These are phyloP conservation scores for Capronia americana DNA, from an alignment of 2,329 filamentous ascomycete genomes.

Conservation along the genomic window DNA sequence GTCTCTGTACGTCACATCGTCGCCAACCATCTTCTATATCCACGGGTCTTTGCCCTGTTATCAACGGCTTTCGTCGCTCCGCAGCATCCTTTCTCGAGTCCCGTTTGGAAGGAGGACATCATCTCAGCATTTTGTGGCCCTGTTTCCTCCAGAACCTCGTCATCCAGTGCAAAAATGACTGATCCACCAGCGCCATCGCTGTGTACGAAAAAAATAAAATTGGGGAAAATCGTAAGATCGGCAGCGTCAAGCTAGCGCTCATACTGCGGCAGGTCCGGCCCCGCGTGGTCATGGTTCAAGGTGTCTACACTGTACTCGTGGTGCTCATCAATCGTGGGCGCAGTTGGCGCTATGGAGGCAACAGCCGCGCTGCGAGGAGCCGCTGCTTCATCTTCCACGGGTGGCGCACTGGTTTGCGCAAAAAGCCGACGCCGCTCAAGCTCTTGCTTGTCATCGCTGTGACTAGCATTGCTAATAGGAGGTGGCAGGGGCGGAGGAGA, in stretches of 20 bases:
- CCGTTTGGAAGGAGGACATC: neutral
- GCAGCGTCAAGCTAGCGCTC: constrained; percentile 44
- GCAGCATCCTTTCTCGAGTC: neutral
- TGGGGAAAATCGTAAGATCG: constrained; percentile 13
- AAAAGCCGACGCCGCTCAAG: constrained; percentile 71
- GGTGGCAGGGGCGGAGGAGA: constrained; percentile 30
- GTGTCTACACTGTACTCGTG: constrained; percentile 56
- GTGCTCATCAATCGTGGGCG: constrained; percentile 65
- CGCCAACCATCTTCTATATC: neutral
- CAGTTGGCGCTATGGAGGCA: constrained; percentile 48
- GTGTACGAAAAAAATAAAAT: constrained; percentile 24
- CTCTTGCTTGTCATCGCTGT: constrained; percentile 78
- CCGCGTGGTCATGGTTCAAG: constrained; percentile 46
- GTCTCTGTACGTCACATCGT: neutral
- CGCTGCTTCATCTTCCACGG: constrained; percentile 36
- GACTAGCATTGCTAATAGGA: constrained; percentile 48
- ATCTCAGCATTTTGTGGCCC: neutral
- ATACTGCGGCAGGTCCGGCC: constrained; percentile 54
- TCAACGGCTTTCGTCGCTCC: constrained; percentile 4
- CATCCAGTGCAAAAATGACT: neutral
- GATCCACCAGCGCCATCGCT: constrained; percentile 36
- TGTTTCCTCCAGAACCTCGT: neutral
- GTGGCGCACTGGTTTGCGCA: constrained; percentile 68
- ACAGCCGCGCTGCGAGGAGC: constrained; percentile 34
- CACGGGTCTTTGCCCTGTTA: neutral